Percentiles rank a stretch among this genome's conserved stretches.
These are phyloP conservation scores for Termitomyces sp. DNA, from an alignment of 768 basidiomycete genomes.

Conservation along the genomic window DNA sequence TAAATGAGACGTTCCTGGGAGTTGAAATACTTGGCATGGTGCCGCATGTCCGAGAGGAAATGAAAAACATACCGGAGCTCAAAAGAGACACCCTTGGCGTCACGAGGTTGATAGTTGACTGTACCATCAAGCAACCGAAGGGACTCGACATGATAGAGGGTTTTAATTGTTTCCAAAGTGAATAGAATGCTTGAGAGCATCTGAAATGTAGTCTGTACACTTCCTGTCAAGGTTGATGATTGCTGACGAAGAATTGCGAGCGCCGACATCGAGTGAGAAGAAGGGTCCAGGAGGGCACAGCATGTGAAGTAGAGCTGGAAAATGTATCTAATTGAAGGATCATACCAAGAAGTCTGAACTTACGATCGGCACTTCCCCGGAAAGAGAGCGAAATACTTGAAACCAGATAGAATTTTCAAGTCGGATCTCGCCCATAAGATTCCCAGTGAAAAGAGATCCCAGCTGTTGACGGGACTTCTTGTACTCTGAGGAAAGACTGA, in stretches of 20 bases:
- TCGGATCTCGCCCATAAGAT: constrained; percentile 14
- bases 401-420: not conserved
- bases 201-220: constrained; percentile 16
- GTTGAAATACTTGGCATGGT: not conserved
- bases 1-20: constrained; percentile 47
- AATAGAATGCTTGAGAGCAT: constrained; percentile 16
- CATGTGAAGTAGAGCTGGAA: constrained; percentile 34
- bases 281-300: constrained; percentile 25
- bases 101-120: constrained; percentile 18
- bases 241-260: constrained; percentile 39
- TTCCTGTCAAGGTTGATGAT: constrained; percentile 21
- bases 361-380: constrained; percentile 28
- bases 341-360: not conserved
- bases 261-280: constrained; percentile 31
- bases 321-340: not conserved
- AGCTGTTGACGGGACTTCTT: constrained; percentile 17
- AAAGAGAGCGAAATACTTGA: constrained; percentile 12
- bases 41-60: too few relatives aligned
- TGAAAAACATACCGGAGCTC: constrained; percentile 21
- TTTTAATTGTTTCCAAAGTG: constrained; percentile 23
- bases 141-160: constrained; percentile 22
- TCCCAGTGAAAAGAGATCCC: constrained; percentile 14
- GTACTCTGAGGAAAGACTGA: constrained; percentile 20
- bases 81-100: constrained; percentile 22
- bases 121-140: constrained; percentile 23